Percentiles rank a stretch among this genome's conserved stretches.
phyloP scores from a whole-genome alignment of 139 green algal genomes.

The Haematococcus lacustris region DNA sequence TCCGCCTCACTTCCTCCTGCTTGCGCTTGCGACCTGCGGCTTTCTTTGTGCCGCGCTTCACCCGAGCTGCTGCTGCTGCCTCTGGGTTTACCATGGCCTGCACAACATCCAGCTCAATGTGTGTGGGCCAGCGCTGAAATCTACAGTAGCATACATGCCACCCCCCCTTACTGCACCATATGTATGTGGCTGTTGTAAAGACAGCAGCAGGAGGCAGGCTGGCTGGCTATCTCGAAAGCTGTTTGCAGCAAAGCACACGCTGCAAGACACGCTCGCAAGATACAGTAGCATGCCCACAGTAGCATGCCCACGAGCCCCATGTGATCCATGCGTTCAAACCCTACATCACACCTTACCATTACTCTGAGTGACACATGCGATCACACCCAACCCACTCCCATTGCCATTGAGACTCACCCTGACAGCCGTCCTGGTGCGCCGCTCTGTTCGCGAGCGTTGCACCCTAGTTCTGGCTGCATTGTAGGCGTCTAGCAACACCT shows the following conservation, averaged over 20 bases:
- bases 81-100: slow-evolving; percentile 71
- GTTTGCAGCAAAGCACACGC: too few relatives aligned
- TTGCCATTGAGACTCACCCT: too few relatives aligned
- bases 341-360: too few relatives aligned
- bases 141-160: slow-evolving; percentile 14
- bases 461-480: slow-evolving; percentile 50
- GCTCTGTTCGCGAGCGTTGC: not conserved
- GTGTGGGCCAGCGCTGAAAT: not conserved
- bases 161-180: slow-evolving; percentile 3
- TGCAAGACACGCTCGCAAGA: too few relatives aligned
- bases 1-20: slow-evolving; percentile 58
- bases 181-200: too few relatives aligned
- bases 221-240: too few relatives aligned
- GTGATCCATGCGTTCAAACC: too few relatives aligned
- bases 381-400: too few relatives aligned
- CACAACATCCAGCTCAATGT: too few relatives aligned
- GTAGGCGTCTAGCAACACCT: slow-evolving; percentile 64
- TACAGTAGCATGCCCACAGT: not conserved
- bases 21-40: slow-evolving; percentile 58
- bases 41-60: slow-evolving; percentile 52
- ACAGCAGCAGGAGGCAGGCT: too few relatives aligned
- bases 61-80: slow-evolving; percentile 43
- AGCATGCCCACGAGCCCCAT: too few relatives aligned
- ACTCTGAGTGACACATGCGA: too few relatives aligned
- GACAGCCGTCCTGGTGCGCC: not conserved